Evolutionary conservation across 345 rosid genomes (phyloP).

Genomic region (Rhodamnia rubescens): DNA sequence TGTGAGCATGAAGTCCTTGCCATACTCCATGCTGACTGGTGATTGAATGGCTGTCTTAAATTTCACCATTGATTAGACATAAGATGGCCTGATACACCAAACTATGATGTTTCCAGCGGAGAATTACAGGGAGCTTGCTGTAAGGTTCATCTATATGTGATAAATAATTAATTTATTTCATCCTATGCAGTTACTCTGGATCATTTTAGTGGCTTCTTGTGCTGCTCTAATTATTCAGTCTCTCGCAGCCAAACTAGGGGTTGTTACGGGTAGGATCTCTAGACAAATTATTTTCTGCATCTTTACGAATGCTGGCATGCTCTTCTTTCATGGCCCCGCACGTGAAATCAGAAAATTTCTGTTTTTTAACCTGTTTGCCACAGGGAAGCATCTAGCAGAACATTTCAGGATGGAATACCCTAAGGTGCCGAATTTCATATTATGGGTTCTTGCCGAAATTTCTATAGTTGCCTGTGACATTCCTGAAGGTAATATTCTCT

Average conservation of each 20-base stretch:
- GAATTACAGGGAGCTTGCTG: neutral
- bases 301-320: neutral
- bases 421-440: slow-evolving; percentile 55
- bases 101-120: neutral
- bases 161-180: neutral
- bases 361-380: neutral
- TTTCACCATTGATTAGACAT: neutral
- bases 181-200: slow-evolving; percentile 68
- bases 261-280: slow-evolving; percentile 57
- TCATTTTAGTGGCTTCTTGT: slow-evolving; percentile 87
- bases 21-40: neutral
- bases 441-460: slow-evolving; percentile 87
- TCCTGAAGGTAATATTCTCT: slow-evolving; percentile 55
- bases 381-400: slow-evolving; percentile 93
- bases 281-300: neutral
- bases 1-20: neutral
- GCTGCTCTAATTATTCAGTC: slow-evolving; percentile 91
- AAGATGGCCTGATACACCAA: neutral
- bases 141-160: neutral
- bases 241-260: slow-evolving; percentile 90
- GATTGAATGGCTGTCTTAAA: neutral
- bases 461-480: slow-evolving; percentile 92
- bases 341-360: neutral
- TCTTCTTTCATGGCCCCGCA: neutral
- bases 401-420: slow-evolving; percentile 83